phyloP scores from a whole-genome alignment of 2,329 filamentous ascomycete genomes.

The Colletotrichum abscissum region DNA sequence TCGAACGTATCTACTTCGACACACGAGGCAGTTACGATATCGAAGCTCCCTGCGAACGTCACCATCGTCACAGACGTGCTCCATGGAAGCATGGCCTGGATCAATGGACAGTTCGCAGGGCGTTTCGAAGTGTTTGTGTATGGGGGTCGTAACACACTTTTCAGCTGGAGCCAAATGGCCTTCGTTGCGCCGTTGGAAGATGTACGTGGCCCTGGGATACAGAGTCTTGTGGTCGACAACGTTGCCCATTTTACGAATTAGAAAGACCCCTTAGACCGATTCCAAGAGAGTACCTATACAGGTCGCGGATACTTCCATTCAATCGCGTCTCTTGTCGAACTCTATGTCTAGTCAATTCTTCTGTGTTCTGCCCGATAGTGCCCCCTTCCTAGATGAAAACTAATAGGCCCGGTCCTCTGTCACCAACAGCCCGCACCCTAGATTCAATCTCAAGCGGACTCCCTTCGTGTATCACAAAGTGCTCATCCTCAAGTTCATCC shows the following conservation, averaged over 20 bases:
- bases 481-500: constrained; percentile 39
- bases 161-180: constrained; percentile 68
- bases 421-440: constrained; percentile 63
- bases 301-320: too few relatives aligned
- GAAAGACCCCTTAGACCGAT: not conserved
- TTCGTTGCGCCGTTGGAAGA: constrained; percentile 61
- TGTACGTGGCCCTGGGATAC: not conserved
- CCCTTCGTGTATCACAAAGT: constrained; percentile 72
- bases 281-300: too few relatives aligned
- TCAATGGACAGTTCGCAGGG: constrained; percentile 57
- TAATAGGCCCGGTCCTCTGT: constrained; percentile 41
- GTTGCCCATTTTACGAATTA: not conserved
- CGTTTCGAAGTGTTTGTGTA: constrained; percentile 66
- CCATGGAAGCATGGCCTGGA: constrained; percentile 61
- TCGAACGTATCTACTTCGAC: constrained; percentile 57
- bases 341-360: too few relatives aligned
- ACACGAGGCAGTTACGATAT: constrained; percentile 52
- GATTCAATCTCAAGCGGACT: constrained; percentile 71
- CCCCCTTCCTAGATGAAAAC: too few relatives aligned
- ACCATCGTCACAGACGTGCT: constrained; percentile 56
- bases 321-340: too few relatives aligned
- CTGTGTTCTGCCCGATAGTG: not conserved
- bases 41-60: constrained; percentile 44
- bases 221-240: not conserved
- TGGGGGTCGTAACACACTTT: constrained; percentile 60